Conservation (phyloP, 2,329 filamentous ascomycete species). For the Diaporthe sp. region DNA sequence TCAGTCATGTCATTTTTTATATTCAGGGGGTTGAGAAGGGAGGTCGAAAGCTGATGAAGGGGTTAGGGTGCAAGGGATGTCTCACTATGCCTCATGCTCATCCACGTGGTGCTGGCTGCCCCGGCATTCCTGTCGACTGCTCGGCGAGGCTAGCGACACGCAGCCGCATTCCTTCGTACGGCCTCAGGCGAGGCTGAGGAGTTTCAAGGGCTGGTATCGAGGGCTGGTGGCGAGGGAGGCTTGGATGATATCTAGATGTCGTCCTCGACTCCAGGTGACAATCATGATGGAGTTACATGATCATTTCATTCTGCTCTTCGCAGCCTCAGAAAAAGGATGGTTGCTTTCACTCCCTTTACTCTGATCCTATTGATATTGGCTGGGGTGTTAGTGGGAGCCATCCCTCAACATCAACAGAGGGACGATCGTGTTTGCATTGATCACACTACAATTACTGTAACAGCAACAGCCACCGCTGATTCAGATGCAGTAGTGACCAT, state of each 20-base stretch:
- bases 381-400: constrained; percentile 21
- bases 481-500: constrained; percentile 9
- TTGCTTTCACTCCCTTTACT: constrained; percentile 3
- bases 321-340: constrained; percentile 22
- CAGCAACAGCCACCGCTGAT: neutral
- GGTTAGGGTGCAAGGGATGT: constrained; percentile 24
- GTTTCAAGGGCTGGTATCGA: constrained; percentile 27
- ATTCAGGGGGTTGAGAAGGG: constrained; percentile 34
- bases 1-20: constrained; percentile 23
- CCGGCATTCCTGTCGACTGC: constrained; percentile 27
- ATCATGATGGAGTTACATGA: neutral
- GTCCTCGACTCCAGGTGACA: neutral
- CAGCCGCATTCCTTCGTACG: constrained; percentile 28
- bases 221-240: constrained; percentile 29
- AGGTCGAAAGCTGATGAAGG: neutral
- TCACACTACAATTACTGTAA: constrained; percentile 29
- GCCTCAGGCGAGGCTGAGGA: constrained; percentile 31
- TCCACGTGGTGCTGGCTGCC: constrained; percentile 16
- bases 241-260: constrained; percentile 14
- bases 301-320: constrained; percentile 8
- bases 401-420: constrained; percentile 26
- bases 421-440: constrained; percentile 12
- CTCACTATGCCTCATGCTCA: constrained; percentile 24
- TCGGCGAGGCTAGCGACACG: constrained; percentile 33
- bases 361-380: constrained; percentile 18